Evolutionary conservation across 345 rosid genomes (phyloP), one percentile per base, ranked within the genome.

Genomic region (Hibiscus tridactylites): DNA sequence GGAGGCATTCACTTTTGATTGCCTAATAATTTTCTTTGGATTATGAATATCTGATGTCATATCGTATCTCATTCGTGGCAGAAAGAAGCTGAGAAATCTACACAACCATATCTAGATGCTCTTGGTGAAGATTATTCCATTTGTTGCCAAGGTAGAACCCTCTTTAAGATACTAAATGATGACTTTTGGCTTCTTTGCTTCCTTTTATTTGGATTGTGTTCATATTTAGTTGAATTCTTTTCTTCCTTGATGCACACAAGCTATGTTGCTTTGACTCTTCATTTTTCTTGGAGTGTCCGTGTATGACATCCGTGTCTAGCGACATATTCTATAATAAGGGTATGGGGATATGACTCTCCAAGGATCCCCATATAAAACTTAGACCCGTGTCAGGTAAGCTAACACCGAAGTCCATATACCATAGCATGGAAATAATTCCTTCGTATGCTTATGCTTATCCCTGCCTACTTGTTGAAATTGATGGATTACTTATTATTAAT

Each of bases 61-160:
- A 15, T 13, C 29, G 72, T 17, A 3, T 13, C 11, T 58, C 52
- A 73, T 61, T 73, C 12, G 37, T 74, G 57, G 56, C 84, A 93
- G 98, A 81, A 75, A 82, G 77, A 87, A 73, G 88, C 88, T 9
- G 91, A 83, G 82, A 79, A 80, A 81, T 78, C 85, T 69, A 83
- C 95, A 42, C 75, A 71, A 65, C 88, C 86, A 15, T 72, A 87
- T 81, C 79, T 90, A 56, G 91, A 91, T 84, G 90, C 92, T 78
- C 93, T 91, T 71, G 94, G 89, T 65, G 93, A 94, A 62, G 91
- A 84, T 9, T 90, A 86, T 79, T 86, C 95, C 21, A 75, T 82
- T 73, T 84, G 84, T 78, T 94, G 98, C 74, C 83, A 88, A 83
- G 97, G 98, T 91, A 80, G 76, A 78, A 26, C 59, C 59, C 42